phyloP scores from a whole-genome alignment of 345 rosid species.

The Melaleuca quinquenervia region DNA sequence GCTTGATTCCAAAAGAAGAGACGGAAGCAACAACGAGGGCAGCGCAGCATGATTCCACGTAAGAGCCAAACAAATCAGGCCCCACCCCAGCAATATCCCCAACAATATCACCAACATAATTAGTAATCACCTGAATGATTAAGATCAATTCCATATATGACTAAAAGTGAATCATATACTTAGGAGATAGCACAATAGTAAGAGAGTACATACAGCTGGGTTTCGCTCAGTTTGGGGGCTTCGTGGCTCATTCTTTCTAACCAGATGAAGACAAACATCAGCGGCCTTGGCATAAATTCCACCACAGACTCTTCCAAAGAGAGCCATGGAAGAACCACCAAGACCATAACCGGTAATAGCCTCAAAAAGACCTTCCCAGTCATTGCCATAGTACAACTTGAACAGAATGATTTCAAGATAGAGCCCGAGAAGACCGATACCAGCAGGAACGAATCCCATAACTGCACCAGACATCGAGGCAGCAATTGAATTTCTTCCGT shows the following conservation, averaged over 20 bases:
- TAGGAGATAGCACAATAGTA: neutral
- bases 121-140: neutral
- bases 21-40: slow-evolving; percentile 4
- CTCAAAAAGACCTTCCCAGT: slow-evolving; percentile 6
- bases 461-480: slow-evolving; percentile 3
- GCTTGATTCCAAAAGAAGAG: slow-evolving; percentile 1
- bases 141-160: neutral
- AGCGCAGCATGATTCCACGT: neutral
- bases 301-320: slow-evolving; percentile 2
- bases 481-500: neutral
- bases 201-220: neutral
- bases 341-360: slow-evolving; percentile 5
- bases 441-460: neutral
- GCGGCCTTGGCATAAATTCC: slow-evolving; percentile 1
- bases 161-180: neutral
- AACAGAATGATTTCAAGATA: neutral
- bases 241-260: neutral
- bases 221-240: neutral
- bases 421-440: neutral
- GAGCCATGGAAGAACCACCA: slow-evolving; percentile 4
- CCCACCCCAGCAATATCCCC: neutral
- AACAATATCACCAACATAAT: neutral
- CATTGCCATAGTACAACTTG: neutral
- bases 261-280: neutral
- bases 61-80: slow-evolving; percentile 1